phyloP scores from a whole-genome alignment of 768 basidiomycete genomes.

The Pleurotus cornucopiae region DNA sequence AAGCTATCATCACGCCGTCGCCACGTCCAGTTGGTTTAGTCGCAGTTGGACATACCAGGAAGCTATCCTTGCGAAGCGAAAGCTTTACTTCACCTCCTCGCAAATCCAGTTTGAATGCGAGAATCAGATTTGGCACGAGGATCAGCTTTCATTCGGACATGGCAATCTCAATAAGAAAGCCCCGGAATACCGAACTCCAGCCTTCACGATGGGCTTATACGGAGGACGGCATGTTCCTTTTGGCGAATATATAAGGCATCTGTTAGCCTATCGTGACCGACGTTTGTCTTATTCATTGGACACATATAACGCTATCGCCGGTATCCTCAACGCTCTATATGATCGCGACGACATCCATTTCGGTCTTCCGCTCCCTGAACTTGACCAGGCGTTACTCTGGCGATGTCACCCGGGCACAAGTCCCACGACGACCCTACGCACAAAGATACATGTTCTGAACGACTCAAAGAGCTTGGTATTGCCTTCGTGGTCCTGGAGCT shows the following conservation, averaged over 20 bases:
- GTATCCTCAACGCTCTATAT: not conserved
- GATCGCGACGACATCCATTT: not conserved
- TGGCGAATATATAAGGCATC: not conserved
- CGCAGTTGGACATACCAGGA: constrained; percentile 5
- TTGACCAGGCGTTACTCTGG: not conserved
- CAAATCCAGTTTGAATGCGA: constrained; percentile 2
- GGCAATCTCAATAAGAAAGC: not conserved
- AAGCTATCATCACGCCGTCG: not conserved
- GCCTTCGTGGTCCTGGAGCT: constrained; percentile 1
- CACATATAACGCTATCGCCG: not conserved
- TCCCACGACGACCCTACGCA: not conserved
- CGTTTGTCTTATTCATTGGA: not conserved
- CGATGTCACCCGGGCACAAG: not conserved
- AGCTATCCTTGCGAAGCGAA: not conserved
- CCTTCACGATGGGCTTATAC: not conserved
- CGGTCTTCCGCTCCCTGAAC: not conserved
- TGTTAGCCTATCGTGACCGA: not conserved
- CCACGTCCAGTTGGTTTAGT: not conserved
- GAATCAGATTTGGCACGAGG: not conserved
- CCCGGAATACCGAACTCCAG: not conserved
- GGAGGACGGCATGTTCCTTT: not conserved
- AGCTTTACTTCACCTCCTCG: not conserved
- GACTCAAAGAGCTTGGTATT: not conserved
- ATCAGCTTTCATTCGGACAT: not conserved
- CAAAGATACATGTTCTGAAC: not conserved